Percentiles rank a stretch among this genome's conserved stretches.
Evolutionary conservation across 2,329 filamentous ascomycete species (phyloP).

Genomic region (Alternaria viburni): DNA sequence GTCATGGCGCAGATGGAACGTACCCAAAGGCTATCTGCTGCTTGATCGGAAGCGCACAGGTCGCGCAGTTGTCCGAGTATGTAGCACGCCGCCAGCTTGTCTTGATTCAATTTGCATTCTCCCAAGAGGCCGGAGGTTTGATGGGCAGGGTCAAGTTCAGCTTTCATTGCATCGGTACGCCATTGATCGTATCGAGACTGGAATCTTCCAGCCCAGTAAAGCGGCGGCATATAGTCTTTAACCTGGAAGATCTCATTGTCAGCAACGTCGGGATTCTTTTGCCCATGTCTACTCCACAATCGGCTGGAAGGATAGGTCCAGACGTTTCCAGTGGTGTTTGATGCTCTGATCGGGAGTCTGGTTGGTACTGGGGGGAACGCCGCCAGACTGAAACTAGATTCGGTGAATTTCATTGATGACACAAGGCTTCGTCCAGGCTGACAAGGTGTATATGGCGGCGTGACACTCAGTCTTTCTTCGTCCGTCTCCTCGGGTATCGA

Average conservation of each 20-base stretch:
- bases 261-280: conserved; percentile 21
- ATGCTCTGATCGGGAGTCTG: neutral
- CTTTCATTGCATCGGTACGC: conserved; percentile 41
- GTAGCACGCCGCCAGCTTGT: conserved; percentile 33
- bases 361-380: neutral
- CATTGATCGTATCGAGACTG: conserved; percentile 43
- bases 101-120: conserved; percentile 32
- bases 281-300: conserved; percentile 13
- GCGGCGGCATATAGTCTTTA: conserved; percentile 40
- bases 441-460: neutral
- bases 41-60: conserved; percentile 35
- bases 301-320: neutral
- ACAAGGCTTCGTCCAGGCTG: neutral
- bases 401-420: neutral
- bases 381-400: neutral
- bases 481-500: conserved; percentile 11
- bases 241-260: conserved; percentile 33
- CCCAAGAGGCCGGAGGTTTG: conserved; percentile 20
- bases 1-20: neutral
- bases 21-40: conserved; percentile 45
- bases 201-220: conserved; percentile 46
- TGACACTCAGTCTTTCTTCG: neutral
- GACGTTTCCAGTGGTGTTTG: neutral
- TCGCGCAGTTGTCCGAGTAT: conserved; percentile 42
- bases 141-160: conserved; percentile 19